These are phyloP conservation scores for Uncinocarpus reesii DNA, from an alignment of 2,329 filamentous ascomycete species.

Conservation along the genomic window DNA sequence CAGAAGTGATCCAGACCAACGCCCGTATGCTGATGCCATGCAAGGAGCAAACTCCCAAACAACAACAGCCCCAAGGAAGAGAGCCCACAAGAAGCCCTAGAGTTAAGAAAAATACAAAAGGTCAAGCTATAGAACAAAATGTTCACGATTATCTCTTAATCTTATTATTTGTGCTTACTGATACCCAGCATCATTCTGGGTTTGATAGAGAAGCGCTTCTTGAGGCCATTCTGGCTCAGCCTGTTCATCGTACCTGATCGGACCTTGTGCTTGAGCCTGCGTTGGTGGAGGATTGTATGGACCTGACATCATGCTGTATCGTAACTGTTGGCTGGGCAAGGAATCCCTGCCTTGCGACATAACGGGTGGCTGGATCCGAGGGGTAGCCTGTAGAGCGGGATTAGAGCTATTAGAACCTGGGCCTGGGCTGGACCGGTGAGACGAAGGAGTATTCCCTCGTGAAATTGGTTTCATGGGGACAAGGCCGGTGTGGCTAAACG, in stretches of 20 bases:
- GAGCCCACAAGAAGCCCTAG: not conserved
- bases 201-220: constrained; percentile 35
- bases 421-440: constrained; percentile 1
- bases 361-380: constrained; percentile 13
- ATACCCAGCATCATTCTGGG: constrained; percentile 7
- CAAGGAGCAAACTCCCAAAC: not conserved
- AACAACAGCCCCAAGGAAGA: not conserved
- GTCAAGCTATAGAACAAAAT: not conserved
- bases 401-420: not conserved
- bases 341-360: constrained; percentile 22
- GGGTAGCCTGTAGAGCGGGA: constrained; percentile 13
- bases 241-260: constrained; percentile 21
- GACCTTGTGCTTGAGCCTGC: constrained; percentile 6
- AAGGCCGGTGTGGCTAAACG: not conserved
- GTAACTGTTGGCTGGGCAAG: constrained; percentile 26
- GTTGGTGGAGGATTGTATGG: constrained; percentile 12
- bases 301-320: constrained; percentile 18
- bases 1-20: not conserved
- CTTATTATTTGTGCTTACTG: not conserved
- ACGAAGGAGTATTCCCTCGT: constrained; percentile 3
- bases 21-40: not conserved
- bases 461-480: constrained; percentile 8
- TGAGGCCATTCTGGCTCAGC: constrained; percentile 30
- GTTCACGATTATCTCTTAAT: not conserved
- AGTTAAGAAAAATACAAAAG: not conserved